A percentile compares a stretch with the other conserved stretches of the same genome.
Evolutionary conservation across 2,329 filamentous ascomycete genomes (phyloP).

Genomic region (Aschersonia sp.): DNA sequence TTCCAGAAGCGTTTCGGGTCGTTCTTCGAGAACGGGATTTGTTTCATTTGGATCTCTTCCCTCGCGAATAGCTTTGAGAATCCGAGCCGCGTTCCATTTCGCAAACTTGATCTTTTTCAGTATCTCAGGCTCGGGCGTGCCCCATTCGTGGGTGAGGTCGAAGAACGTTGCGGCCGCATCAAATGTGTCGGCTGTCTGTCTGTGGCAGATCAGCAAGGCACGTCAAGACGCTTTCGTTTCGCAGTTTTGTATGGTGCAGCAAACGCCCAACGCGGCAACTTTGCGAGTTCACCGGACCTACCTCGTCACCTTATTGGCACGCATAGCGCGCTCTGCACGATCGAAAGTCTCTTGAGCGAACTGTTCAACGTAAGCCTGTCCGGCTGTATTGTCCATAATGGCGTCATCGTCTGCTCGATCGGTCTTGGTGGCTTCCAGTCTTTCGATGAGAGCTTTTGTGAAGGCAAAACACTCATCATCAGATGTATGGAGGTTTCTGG

Average conservation of each 20-base stretch:
- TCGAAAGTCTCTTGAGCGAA: constrained; percentile 83
- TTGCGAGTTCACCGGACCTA: constrained; percentile 17
- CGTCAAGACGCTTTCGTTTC: neutral
- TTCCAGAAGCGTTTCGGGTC: constrained; percentile 32
- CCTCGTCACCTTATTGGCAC: constrained; percentile 72
- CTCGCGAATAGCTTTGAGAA: constrained; percentile 79
- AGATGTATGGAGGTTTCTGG: constrained; percentile 60
- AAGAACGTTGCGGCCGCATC: constrained; percentile 87
- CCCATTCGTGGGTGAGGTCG: constrained; percentile 78
- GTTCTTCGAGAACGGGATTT: constrained; percentile 50
- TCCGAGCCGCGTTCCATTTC: constrained; percentile 88
- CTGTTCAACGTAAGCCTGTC: constrained; percentile 85
- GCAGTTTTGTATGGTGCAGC: no score
- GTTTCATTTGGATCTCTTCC: constrained; percentile 84
- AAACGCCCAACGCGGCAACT: no score
- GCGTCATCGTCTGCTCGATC: constrained; percentile 67
- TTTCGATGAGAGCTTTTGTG: constrained; percentile 78
- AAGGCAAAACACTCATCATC: constrained; percentile 69
- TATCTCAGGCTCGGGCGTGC: constrained; percentile 56
- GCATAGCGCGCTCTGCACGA: constrained; percentile 68
- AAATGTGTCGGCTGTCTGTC: constrained; percentile 87
- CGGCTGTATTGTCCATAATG: constrained; percentile 70
- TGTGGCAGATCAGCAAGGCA: constrained; percentile 15
- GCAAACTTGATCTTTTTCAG: constrained; percentile 86
- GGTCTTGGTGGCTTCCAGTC: constrained; percentile 50